Conservation (phyloP, 1,284 basidiomycete genomes). For the Stereum hirsutum region DNA sequence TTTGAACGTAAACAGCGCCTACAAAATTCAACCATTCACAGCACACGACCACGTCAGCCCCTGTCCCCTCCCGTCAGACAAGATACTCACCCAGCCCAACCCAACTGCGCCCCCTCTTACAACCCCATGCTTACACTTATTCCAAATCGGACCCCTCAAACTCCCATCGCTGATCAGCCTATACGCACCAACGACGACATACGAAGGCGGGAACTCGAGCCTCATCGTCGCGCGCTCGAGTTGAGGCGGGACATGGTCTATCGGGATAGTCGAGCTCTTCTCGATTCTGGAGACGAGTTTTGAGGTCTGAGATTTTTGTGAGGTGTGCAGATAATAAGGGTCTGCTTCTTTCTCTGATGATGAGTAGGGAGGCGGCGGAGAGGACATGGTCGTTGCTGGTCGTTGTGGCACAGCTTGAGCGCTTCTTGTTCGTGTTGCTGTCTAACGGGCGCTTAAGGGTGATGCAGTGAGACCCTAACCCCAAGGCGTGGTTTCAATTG, state of each 20-base stretch:
- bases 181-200: slow-evolving; percentile 69
- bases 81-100: slow-evolving; percentile 45
- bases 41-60: neutral
- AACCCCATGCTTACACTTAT: slow-evolving; percentile 65
- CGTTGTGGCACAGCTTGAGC: no score
- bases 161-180: slow-evolving; percentile 56
- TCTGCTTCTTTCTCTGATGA: no score
- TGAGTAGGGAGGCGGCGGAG: no score
- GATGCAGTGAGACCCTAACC: no score
- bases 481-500: no score
- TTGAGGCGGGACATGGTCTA: slow-evolving; percentile 27
- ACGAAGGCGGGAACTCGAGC: slow-evolving; percentile 64
- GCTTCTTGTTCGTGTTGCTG: no score
- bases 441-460: no score
- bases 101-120: slow-evolving; percentile 54
- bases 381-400: no score
- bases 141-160: slow-evolving; percentile 63
- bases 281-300: no score
- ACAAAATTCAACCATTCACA: slow-evolving; percentile 1
- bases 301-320: no score
- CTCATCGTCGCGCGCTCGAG: slow-evolving; percentile 45
- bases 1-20: slow-evolving; percentile 56
- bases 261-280: no score
- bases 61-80: neutral
- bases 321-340: no score